Conservation (phyloP, 768 basidiomycete species). For the Mrakia hoshinonis region DNA sequence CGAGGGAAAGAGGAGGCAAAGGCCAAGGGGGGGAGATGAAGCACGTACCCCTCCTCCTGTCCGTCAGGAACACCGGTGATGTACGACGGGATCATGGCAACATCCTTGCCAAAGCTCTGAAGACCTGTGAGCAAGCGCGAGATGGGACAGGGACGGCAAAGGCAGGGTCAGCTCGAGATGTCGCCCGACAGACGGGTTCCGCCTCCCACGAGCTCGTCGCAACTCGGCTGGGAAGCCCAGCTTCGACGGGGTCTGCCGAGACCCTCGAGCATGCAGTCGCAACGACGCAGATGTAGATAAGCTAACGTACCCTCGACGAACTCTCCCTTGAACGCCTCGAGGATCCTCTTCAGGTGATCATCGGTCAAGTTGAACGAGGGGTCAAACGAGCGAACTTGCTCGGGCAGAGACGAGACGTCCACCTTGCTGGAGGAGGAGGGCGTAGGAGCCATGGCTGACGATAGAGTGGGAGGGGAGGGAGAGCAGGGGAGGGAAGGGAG, state of each 20-base stretch:
- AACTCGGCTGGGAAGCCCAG: no score
- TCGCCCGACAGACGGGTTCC: no score
- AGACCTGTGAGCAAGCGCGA: constrained; percentile 3
- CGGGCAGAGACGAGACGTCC: constrained; percentile 32
- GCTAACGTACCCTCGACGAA: constrained; percentile 52
- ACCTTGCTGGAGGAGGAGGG: neutral
- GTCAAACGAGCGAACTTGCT: constrained; percentile 56
- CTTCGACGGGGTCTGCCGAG: no score
- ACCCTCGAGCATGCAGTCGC: no score
- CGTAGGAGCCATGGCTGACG: constrained; percentile 7
- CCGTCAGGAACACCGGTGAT: constrained; percentile 94
- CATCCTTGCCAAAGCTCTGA: constrained; percentile 26
- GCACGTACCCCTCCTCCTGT: constrained; percentile 73
- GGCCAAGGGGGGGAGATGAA: neutral
- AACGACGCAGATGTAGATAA: neutral
- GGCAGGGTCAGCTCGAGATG: no score
- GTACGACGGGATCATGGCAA: constrained; percentile 57
- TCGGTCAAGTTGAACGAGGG: constrained; percentile 61
- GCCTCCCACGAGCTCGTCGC: no score
- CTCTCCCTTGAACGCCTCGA: constrained; percentile 70
- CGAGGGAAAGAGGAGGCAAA: no score
- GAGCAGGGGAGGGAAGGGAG: neutral
- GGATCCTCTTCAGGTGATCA: constrained; percentile 58
- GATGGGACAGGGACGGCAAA: no score
- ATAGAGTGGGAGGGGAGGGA: neutral